Evolutionary conservation across 2,329 filamentous ascomycete genomes (phyloP).

Genomic region (Aspergillus novofumigatus): DNA sequence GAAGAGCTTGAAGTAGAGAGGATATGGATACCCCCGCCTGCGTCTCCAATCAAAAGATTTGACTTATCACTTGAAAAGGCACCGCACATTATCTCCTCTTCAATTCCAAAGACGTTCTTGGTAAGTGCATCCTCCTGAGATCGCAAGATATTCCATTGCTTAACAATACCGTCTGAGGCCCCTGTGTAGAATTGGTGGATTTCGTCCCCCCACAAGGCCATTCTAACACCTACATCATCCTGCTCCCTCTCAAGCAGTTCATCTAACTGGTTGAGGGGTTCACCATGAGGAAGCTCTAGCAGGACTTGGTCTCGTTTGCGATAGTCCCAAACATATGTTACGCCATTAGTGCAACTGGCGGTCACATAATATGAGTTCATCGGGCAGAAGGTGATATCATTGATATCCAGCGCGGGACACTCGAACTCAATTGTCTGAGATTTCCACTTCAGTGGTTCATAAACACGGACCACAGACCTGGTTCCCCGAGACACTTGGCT

Average conservation of each 20-base stretch:
- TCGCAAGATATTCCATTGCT: conserved; percentile 56
- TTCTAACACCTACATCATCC: conserved; percentile 55
- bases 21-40: conserved; percentile 52
- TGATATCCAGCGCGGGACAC: conserved; percentile 58
- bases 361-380: conserved; percentile 47
- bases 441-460: conserved; percentile 38
- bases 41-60: conserved; percentile 55
- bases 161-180: conserved; percentile 58
- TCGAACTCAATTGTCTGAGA: conserved; percentile 46
- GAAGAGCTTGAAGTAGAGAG: conserved; percentile 37
- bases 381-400: conserved; percentile 53
- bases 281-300: conserved; percentile 49
- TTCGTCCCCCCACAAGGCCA: conserved; percentile 54
- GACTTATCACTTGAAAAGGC: conserved; percentile 54
- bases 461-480: conserved; percentile 52
- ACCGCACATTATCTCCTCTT: conserved; percentile 56
- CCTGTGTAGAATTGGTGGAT: conserved; percentile 54
- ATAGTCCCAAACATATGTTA: conserved; percentile 58
- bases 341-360: conserved; percentile 58
- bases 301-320: conserved; percentile 45
- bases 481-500: conserved; percentile 32
- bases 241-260: conserved; percentile 41
- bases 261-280: conserved; percentile 46
- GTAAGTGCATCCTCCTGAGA: conserved; percentile 49
- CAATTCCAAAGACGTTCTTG: conserved; percentile 46